A percentile compares a stretch with the other conserved stretches of the same genome.
These are phyloP conservation scores for Neurospora sublineolata DNA, from an alignment of 495 filamentous ascomycete genomes.

Conservation along the genomic window DNA sequence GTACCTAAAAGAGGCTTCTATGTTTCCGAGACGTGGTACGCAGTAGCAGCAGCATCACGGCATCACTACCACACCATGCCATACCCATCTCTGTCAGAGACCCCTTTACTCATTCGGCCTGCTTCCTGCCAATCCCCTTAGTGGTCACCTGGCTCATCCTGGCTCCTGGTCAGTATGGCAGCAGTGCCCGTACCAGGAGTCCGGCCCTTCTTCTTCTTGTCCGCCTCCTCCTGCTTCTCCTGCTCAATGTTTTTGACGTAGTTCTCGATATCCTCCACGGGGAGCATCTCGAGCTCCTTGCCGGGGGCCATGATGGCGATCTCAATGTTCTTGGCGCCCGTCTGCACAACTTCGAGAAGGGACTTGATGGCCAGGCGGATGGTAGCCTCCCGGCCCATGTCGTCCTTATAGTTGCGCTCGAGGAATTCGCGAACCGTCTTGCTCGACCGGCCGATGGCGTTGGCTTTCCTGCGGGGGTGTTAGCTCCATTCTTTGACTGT, in stretches of 20 bases:
- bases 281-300: constrained; percentile 83
- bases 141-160: constrained; percentile 31
- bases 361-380: constrained; percentile 97
- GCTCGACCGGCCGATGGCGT: constrained; percentile 93
- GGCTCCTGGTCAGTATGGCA: constrained; percentile 61
- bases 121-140: constrained; percentile 2
- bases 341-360: constrained; percentile 93
- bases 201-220: constrained; percentile 85
- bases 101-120: neutral
- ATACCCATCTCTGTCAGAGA: constrained; percentile 1
- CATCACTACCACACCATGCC: neutral
- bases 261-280: constrained; percentile 85
- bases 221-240: constrained; percentile 97
- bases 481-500: neutral
- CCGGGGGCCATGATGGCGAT: constrained; percentile 98
- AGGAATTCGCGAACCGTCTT: constrained; percentile 98
- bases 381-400: constrained; percentile 93
- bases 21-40: neutral
- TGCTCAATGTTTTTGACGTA: constrained; percentile 98
- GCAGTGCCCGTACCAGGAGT: constrained; percentile 65
- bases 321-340: constrained; percentile 98
- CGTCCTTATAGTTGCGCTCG: constrained; percentile 93
- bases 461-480: constrained; percentile 70
- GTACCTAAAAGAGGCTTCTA: neutral
- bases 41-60: neutral